phyloP scores from a whole-genome alignment of 805 yeast species.

The Candida hungchunana region DNA sequence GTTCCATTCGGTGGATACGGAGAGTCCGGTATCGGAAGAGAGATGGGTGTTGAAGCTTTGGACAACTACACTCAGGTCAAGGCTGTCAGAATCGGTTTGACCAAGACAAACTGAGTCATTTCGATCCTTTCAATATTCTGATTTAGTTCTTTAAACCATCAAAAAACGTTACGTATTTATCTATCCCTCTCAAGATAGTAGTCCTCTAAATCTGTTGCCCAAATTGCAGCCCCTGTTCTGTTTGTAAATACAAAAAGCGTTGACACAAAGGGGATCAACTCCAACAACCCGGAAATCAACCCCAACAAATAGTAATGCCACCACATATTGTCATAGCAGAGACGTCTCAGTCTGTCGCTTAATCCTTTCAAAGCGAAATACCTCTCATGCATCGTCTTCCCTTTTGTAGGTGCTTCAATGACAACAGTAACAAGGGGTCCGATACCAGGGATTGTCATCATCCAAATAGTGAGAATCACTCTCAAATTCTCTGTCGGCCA shows the following conservation, averaged over 20 bases:
- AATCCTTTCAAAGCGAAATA: slow-evolving; percentile 9
- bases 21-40: slow-evolving; percentile 90
- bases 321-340: slow-evolving; percentile 5
- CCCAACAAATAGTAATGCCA: slow-evolving; percentile 11
- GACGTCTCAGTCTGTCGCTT: slow-evolving; percentile 1
- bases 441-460: slow-evolving; percentile 9
- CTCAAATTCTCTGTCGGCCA: slow-evolving; percentile 5
- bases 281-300: slow-evolving; percentile 5
- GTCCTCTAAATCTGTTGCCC: slow-evolving; percentile 12
- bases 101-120: slow-evolving; percentile 16
- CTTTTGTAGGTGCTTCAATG: slow-evolving; percentile 10
- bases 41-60: slow-evolving; percentile 85
- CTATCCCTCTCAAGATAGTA: background rate
- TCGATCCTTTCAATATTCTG: background rate
- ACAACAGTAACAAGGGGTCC: slow-evolving; percentile 8
- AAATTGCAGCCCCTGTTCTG: slow-evolving; percentile 12
- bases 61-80: slow-evolving; percentile 82
- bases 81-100: slow-evolving; percentile 57
- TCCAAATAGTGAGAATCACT: slow-evolving; percentile 5
- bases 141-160: background rate
- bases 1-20: slow-evolving; percentile 94
- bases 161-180: background rate
- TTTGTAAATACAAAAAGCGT: slow-evolving; percentile 13
- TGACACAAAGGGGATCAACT: slow-evolving; percentile 8
- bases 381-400: slow-evolving; percentile 7